Evolutionary conservation across 2,329 filamentous ascomycete species (phyloP).

Genomic region (Aspergillus tanneri): DNA sequence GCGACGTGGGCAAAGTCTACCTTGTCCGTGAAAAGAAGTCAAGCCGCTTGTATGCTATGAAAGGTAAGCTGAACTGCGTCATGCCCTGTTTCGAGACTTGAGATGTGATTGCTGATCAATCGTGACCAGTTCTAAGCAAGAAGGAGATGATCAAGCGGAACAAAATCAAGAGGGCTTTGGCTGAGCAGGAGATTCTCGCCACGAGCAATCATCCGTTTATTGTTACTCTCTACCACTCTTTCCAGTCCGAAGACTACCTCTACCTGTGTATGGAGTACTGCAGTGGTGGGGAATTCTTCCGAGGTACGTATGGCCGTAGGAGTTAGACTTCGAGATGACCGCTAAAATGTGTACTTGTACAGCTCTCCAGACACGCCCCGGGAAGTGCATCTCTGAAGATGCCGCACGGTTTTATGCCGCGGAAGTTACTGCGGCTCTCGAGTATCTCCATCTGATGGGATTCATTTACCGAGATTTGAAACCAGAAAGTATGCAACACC

Average conservation of each 20-base stretch:
- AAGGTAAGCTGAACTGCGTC: slow-evolving; percentile 62
- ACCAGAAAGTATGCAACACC: slow-evolving; percentile 74
- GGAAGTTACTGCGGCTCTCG: slow-evolving; percentile 91
- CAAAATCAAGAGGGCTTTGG: slow-evolving; percentile 97
- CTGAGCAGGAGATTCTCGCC: slow-evolving; percentile 95
- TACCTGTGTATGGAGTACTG: slow-evolving; percentile 99
- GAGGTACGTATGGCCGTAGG: slow-evolving; percentile 47
- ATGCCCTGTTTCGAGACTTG: background rate
- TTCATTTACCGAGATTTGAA: slow-evolving; percentile 99
- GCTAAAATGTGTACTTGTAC: slow-evolving; percentile 11
- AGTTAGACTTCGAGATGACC: background rate
- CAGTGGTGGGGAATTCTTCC: slow-evolving; percentile 97
- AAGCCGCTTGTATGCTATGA: slow-evolving; percentile 93
- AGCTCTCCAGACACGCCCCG: slow-evolving; percentile 90
- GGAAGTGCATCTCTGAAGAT: slow-evolving; percentile 96
- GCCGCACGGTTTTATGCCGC: slow-evolving; percentile 96
- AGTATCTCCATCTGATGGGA: slow-evolving; percentile 97
- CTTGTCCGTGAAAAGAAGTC: slow-evolving; percentile 98
- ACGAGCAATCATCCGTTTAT: slow-evolving; percentile 99
- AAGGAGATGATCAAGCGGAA: slow-evolving; percentile 99
- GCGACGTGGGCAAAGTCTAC: slow-evolving; percentile 98
- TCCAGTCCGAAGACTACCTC: slow-evolving; percentile 97
- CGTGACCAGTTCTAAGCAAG: slow-evolving; percentile 79
- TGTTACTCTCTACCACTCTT: slow-evolving; percentile 96
- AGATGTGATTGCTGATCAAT: slow-evolving; percentile 38